Base-by-base conservation (phyloP, 306 rosid genomes). In the Dalbergia cultrata region DNA sequence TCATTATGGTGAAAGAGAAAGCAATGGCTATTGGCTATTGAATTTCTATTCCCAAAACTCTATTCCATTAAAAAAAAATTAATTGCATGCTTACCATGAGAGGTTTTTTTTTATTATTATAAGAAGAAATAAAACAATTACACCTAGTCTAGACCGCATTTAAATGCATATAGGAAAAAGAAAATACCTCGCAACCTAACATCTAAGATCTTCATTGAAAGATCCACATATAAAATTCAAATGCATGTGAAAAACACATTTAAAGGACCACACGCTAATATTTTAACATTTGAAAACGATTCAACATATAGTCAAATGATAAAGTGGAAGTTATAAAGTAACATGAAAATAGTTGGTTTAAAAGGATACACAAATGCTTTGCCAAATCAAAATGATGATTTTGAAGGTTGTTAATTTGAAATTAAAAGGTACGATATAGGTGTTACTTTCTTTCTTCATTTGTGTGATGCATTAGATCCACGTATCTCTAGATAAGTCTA, bases 381-480 rank as follows among this genome's bases (percentile, higher is more conserved):
- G 19, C 85, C 0, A 26, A 83, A 80, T 53, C 87, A 80, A 75
- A 69, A 43, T 39, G 83, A 62, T 50, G 74, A 90, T 26, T 70
- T 74, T 70, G 63, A 89, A 78, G 87, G 88, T 89, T 49, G 78
- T 86, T 26, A 26, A 26, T 26, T 26, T 41, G 92, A 93, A 80
- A 82, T 80, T 12, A 81, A 88, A 8, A 98, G 97, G 9, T 7
- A 83, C 0, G 91, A 87, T 47, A 75, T 45, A 2, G 99, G 96
- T 43, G 97, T 95, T 79, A 97, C 98, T 47, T 95, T 95, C 94
- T 95, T 95, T 78, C 96, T 95, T 80, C 89, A 95, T 64, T 88
- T 95, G 31, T 26, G 31, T 26, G 31, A 26, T 26, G 2, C 1
- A 2, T 26, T 3, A 26, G 31, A 3, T 26, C 2, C 31, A 26